phyloP scores from a whole-genome alignment of 1,284 basidiomycete genomes.

The Nidula niveotomentosa region DNA sequence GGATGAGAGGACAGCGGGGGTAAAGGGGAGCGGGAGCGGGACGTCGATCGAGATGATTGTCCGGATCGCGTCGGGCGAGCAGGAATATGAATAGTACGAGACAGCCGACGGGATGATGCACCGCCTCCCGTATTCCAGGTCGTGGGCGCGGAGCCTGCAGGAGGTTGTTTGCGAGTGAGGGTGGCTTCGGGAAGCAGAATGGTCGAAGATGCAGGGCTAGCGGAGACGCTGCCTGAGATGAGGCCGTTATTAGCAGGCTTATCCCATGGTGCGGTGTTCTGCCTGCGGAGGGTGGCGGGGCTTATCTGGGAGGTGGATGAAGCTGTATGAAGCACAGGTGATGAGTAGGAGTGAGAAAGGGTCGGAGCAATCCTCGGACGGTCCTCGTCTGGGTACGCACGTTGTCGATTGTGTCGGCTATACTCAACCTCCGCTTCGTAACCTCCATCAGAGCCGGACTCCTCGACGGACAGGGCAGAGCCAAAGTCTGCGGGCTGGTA shows the following conservation, averaged over 20 bases:
- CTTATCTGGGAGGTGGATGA: conserved; percentile 59
- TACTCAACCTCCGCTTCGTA: conserved; percentile 75
- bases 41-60: conserved; percentile 92
- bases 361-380: conserved; percentile 30
- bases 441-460: conserved; percentile 74
- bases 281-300: conserved; percentile 66
- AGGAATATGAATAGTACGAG: conserved; percentile 79
- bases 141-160: conserved; percentile 40
- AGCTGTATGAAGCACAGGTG: conserved; percentile 54
- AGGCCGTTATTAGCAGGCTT: conserved; percentile 49
- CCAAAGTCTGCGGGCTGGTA: conserved; percentile 56
- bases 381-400: conserved; percentile 60
- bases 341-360: conserved; percentile 57
- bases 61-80: conserved; percentile 67
- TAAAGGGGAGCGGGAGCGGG: conserved; percentile 92
- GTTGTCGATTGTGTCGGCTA: conserved; percentile 69
- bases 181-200: conserved; percentile 59
- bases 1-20: conserved; percentile 70
- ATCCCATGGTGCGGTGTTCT: conserved; percentile 67
- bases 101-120: conserved; percentile 69
- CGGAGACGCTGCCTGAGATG: conserved; percentile 49
- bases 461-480: conserved; percentile 59
- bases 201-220: conserved; percentile 56
- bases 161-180: conserved; percentile 62
- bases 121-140: conserved; percentile 54